A percentile compares a stretch with the other conserved stretches of the same genome.
phyloP scores from a whole-genome alignment of 192 early-diverging fungal species.

The Pilaira anomala region DNA sequence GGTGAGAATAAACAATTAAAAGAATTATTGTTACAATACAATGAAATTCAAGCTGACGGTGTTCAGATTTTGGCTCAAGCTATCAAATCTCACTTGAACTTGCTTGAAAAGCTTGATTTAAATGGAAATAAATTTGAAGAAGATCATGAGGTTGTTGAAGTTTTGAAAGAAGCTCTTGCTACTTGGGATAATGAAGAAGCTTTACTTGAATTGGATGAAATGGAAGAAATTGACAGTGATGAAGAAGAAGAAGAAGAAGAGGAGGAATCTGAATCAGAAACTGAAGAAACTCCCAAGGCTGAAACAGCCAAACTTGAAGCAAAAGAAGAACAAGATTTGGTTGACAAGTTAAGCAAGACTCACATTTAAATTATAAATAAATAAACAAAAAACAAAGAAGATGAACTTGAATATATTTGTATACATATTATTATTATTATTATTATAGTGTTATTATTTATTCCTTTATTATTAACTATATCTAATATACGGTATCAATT shows the following conservation, averaged over 20 bases:
- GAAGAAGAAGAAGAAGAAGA: constrained; percentile 67
- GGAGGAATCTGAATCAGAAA: constrained; percentile 50
- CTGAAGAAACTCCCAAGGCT: constrained; percentile 40
- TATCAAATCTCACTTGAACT: constrained; percentile 61
- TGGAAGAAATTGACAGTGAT: constrained; percentile 78
- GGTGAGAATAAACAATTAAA: constrained; percentile 56
- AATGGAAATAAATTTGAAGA: constrained; percentile 92
- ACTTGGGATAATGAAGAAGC: constrained; percentile 72
- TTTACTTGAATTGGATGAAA: constrained; percentile 92
- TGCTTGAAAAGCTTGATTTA: constrained; percentile 69
- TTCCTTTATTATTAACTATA: no score
- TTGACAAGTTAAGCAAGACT: constrained; percentile 23
- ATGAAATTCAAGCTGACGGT: constrained; percentile 82
- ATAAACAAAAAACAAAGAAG: not conserved
- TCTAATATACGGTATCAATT: not conserved
- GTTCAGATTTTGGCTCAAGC: constrained; percentile 64
- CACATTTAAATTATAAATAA: constrained; percentile 22
- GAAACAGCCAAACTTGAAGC: constrained; percentile 15
- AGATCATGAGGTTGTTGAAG: constrained; percentile 73
- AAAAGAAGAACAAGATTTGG: constrained; percentile 26
- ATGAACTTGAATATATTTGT: constrained; percentile 3
- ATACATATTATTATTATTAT: not conserved
- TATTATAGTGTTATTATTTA: no score
- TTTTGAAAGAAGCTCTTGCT: constrained; percentile 65
- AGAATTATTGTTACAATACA: constrained; percentile 75